A percentile compares a stretch with the other conserved stretches of the same genome.
Conservation (phyloP, 2,329 filamentous ascomycete genomes). For the Colletotrichum incanum region DNA sequence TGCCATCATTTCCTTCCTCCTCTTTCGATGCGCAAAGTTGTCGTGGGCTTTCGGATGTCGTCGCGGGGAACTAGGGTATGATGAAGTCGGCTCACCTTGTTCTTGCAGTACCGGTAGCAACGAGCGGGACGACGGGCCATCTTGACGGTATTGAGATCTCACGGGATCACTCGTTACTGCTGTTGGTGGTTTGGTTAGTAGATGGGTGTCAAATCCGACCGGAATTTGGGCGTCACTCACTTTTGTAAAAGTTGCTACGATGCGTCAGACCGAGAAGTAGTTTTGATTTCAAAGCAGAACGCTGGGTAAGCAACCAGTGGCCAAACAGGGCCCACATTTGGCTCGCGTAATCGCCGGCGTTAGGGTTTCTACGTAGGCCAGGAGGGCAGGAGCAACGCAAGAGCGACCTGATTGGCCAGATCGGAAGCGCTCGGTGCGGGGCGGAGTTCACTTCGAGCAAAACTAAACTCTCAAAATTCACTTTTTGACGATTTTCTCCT, state of each 20-base stretch:
- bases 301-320: conserved; percentile 43
- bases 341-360: conserved; percentile 23
- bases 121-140: conserved; percentile 99
- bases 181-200: conserved; percentile 54
- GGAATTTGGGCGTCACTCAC: conserved; percentile 33
- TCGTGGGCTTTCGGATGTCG: conserved; percentile 15
- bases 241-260: conserved; percentile 34
- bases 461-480: conserved; percentile 15
- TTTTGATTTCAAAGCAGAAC: conserved; percentile 71
- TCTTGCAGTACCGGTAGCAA: conserved; percentile 99
- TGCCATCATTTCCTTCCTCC: conserved; percentile 4
- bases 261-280: conserved; percentile 50
- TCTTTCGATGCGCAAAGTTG: conserved; percentile 36
- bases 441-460: background rate
- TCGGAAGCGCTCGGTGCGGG: background rate
- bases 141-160: conserved; percentile 75
- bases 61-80: conserved; percentile 18
- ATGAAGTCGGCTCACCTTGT: conserved; percentile 82
- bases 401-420: conserved; percentile 1
- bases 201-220: conserved; percentile 48
- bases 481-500: background rate
- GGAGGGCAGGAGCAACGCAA: background rate
- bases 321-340: conserved; percentile 17
- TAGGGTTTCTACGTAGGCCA: conserved; percentile 4
- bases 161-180: conserved; percentile 53